Conservation (phyloP, 371 early-diverging fungal species). For the Coemansia sp. region DNA sequence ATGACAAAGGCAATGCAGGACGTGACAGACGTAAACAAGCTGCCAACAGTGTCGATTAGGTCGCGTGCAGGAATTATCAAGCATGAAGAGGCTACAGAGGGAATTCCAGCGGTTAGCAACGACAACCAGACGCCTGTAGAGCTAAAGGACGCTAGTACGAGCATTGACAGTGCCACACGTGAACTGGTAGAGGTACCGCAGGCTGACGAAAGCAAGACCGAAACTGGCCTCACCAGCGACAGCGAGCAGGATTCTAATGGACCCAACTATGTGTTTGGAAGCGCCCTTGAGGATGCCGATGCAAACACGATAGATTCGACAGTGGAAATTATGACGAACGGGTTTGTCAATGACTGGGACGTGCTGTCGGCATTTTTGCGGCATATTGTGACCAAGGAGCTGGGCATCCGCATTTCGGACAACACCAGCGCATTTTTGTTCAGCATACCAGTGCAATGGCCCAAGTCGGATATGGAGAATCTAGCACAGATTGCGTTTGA, state of each 20-base stretch:
- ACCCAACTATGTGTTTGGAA: constrained; percentile 52
- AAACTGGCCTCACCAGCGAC: not conserved
- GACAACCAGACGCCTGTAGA: not conserved
- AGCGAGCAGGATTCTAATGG: constrained; percentile 7
- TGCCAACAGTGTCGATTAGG: constrained; percentile 59
- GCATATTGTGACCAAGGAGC: constrained; percentile 74
- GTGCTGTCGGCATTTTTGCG: constrained; percentile 73
- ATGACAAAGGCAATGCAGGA: constrained; percentile 68
- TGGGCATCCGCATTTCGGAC: constrained; percentile 69
- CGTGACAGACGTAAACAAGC: constrained; percentile 69
- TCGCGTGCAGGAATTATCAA: constrained; percentile 33
- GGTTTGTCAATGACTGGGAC: constrained; percentile 74
- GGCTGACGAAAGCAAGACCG: not conserved
- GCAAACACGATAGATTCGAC: constrained; percentile 33
- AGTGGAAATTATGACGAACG: constrained; percentile 62
- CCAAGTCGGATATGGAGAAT: constrained; percentile 77
- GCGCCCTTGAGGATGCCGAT: constrained; percentile 43
- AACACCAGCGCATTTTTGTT: constrained; percentile 80
- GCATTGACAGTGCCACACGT: not conserved
- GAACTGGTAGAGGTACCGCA: not conserved
- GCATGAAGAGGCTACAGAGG: constrained; percentile 6
- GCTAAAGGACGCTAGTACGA: not conserved
- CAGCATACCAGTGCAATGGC: constrained; percentile 79
- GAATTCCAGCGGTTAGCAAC: not conserved
- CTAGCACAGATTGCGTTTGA: constrained; percentile 89